These are phyloP conservation scores for Agaricus bisporus DNA, from an alignment of 768 basidiomycete genomes.

Conservation along the genomic window DNA sequence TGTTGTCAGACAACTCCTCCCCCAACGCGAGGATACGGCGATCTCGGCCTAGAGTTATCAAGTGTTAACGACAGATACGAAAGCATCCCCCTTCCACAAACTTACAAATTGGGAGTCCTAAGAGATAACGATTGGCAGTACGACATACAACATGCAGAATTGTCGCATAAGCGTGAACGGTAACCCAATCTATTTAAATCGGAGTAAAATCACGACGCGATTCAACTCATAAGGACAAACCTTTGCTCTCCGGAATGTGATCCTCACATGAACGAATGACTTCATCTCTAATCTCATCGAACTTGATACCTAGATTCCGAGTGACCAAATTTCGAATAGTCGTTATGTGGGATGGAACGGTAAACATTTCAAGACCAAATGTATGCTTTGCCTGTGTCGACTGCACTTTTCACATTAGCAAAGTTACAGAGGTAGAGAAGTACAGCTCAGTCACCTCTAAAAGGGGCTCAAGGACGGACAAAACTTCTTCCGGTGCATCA, in stretches of 20 bases:
- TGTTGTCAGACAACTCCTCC: conserved; percentile 20
- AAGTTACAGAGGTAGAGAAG: not conserved
- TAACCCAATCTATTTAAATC: conserved; percentile 31
- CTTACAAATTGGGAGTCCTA: conserved; percentile 45
- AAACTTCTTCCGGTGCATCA: conserved; percentile 22
- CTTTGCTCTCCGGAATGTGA: conserved; percentile 20
- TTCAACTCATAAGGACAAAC: conserved; percentile 8
- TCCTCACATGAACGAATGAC: conserved; percentile 33
- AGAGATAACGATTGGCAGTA: conserved; percentile 37
- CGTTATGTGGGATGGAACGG: conserved; percentile 25
- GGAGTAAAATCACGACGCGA: not conserved
- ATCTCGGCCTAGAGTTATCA: conserved; percentile 28
- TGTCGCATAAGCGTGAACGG: conserved; percentile 18
- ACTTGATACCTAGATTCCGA: conserved; percentile 29
- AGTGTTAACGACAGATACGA: not conserved
- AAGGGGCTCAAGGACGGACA: conserved; percentile 15
- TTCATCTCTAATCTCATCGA: conserved; percentile 38
- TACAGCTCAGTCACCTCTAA: not conserved
- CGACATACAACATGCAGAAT: conserved; percentile 31
- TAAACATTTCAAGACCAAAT: conserved; percentile 23
- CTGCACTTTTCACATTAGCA: conserved; percentile 17
- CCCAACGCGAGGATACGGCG: conserved; percentile 27
- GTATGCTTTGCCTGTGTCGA: conserved; percentile 29
- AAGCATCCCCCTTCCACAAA: not conserved
- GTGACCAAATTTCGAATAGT: conserved; percentile 27